Evolutionary conservation across 495 filamentous ascomycete species (phyloP), one percentile per base, ranked within the genome.

Genomic region (Amniculicola lignicola): DNA sequence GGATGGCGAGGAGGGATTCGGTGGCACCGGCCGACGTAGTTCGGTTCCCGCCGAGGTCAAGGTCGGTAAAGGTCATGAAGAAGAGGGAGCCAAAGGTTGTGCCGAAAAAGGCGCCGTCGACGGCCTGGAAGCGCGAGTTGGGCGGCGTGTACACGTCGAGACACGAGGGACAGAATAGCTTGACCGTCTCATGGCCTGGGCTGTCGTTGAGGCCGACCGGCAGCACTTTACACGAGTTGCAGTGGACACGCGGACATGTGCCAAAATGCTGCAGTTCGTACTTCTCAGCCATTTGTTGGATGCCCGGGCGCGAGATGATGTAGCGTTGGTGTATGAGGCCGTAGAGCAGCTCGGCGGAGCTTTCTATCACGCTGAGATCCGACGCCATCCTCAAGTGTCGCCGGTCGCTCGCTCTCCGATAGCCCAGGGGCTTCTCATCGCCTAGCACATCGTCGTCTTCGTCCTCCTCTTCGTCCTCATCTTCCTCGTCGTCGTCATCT

Each of bases 261-360:
- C 93, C 93, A 59, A 98, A 98, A 72, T 98, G 92, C 57, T 88
- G 84, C 39, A 95, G 77, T 64, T 96, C 91, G 76, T 97, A 97
- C 68, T 98, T 98, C 69, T 98, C 94, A 24, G 90, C 88, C 93
- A 98, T 98, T 69, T 96, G 90, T 67, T 96, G 92, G 49, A 98
- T 97, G 16, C 93, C 93, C 4, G 89, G 89, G 28, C 93, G 79
- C n/a, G 90, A 96, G 52, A 90, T 96, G 74, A 98, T 97, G 70
- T 94, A 98, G 22, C 93, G 88, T 73, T 97, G 93, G 72, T 98
- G 93, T 66, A 98, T 98, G 19, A 98, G 80, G 4, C 93, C 93
- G 73, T 97, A 98, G 11, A 98, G 86, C 66, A 98, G 83, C 76
- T 98, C 94, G 9, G 93, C 93, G 0, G 90, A 95, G 64, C 87